A percentile compares a stretch with the other conserved stretches of the same genome.
Evolutionary conservation across 1,284 basidiomycete genomes (phyloP).

Genomic region (Ganoderma sinense): DNA sequence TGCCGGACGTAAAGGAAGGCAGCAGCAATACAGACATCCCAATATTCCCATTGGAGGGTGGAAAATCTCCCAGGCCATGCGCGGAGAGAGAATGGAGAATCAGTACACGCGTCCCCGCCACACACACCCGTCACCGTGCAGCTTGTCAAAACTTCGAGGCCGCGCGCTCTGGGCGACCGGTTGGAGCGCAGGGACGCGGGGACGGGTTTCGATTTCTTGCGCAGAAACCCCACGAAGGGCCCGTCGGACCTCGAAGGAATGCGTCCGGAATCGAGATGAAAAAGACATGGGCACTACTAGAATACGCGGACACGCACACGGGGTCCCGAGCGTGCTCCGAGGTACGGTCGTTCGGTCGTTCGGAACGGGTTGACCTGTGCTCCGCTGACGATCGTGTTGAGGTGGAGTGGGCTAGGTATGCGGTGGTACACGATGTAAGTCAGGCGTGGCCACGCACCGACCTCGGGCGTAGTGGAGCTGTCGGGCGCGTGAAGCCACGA

Average conservation of each 20-base stretch:
- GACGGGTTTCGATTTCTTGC: not conserved
- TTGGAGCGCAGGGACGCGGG: not conserved
- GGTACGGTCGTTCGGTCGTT: constrained; percentile 26
- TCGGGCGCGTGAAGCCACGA: constrained; percentile 17
- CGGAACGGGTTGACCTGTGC: constrained; percentile 22
- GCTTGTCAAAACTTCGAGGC: not conserved
- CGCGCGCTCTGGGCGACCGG: not conserved
- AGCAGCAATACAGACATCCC: too few species aligned
- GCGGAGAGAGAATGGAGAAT: constrained; percentile 1
- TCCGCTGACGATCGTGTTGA: not conserved
- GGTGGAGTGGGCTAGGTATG: not conserved
- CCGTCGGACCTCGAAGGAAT: constrained; percentile 8
- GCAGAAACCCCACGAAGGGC: not conserved
- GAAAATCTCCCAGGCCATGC: not conserved
- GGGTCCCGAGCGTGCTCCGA: constrained; percentile 26
- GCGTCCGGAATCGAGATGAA: not conserved
- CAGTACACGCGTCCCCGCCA: not conserved
- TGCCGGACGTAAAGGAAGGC: constrained; percentile 21
- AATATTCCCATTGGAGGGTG: not conserved
- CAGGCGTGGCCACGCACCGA: not conserved
- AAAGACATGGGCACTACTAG: not conserved
- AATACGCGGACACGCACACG: not conserved
- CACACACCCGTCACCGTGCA: not conserved
- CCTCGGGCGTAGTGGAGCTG: not conserved
- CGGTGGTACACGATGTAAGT: not conserved